Conservation (phyloP, 257 asterid genomes). For the Gardenia jasminoides region DNA sequence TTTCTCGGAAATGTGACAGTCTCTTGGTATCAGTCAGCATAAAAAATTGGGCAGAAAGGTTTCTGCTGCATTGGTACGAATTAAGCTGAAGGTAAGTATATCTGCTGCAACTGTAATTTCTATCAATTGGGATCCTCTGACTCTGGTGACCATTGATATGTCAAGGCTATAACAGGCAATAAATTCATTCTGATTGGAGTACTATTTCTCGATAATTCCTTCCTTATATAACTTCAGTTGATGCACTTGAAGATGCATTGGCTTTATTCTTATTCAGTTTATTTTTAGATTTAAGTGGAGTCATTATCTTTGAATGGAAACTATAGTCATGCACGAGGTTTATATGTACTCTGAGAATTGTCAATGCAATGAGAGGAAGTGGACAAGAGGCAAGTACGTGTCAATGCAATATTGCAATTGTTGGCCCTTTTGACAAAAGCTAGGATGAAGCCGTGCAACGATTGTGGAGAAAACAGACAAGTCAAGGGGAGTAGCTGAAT, state of each 20-base stretch:
- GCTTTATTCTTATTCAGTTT: background rate
- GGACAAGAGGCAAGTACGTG: background rate
- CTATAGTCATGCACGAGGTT: background rate
- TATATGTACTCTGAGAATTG: background rate
- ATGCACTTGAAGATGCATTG: background rate
- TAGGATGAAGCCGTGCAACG: background rate
- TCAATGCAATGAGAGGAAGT: background rate
- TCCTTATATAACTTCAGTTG: background rate
- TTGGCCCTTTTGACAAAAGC: background rate
- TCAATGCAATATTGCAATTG: background rate
- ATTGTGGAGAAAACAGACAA: background rate
- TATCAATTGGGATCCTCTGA: background rate
- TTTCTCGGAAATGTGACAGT: background rate
- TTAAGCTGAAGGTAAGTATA: background rate
- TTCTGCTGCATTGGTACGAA: background rate
- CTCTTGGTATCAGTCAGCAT: background rate
- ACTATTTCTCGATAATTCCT: background rate
- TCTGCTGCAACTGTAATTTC: background rate
- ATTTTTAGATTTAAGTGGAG: background rate
- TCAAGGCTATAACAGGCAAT: background rate
- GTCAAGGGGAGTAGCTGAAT: background rate
- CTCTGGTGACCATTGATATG: background rate
- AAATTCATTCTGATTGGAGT: background rate
- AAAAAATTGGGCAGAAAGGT: background rate
- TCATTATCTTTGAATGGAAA: background rate